Conservation (phyloP, 345 rosid species). For the Salix brachista region DNA sequence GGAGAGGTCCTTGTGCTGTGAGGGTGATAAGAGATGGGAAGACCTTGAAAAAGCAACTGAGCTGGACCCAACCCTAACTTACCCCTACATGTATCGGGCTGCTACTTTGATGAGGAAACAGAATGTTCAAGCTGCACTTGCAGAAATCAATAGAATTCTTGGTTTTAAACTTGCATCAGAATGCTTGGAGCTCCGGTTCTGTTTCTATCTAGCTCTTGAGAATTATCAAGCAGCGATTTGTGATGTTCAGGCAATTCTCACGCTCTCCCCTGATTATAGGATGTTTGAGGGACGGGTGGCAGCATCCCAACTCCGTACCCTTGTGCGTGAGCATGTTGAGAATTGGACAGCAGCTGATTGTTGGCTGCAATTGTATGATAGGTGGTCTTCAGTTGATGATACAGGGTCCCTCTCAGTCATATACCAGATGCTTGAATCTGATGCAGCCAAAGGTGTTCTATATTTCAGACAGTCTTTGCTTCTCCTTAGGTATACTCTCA, state of each 20-base stretch:
- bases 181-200: constrained; percentile 96
- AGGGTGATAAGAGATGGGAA: constrained; percentile 68
- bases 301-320: constrained; percentile 77
- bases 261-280: constrained; percentile 77
- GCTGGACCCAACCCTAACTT: constrained; percentile 83
- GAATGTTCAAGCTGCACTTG: constrained; percentile 68
- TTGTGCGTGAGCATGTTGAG: constrained; percentile 86
- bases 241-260: constrained; percentile 93
- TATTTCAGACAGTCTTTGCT: constrained; percentile 94
- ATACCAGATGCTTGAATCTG: constrained; percentile 98
- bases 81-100: constrained; percentile 93
- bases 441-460: constrained; percentile 80
- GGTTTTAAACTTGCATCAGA: constrained; percentile 92
- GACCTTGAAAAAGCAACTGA: constrained; percentile 88
- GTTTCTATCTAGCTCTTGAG: constrained; percentile 84
- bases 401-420: constrained; percentile 96
- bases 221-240: constrained; percentile 78
- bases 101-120: constrained; percentile 76
- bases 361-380: constrained; percentile 93
- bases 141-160: constrained; percentile 78
- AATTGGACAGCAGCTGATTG: constrained; percentile 96
- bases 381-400: constrained; percentile 97
- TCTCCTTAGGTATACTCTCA: constrained; percentile 64
- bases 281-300: constrained; percentile 95
- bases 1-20: constrained; percentile 88